These are phyloP conservation scores for Phytophthora lateralis DNA, from an alignment of 352 stramenopile species.

Conservation along the genomic window DNA sequence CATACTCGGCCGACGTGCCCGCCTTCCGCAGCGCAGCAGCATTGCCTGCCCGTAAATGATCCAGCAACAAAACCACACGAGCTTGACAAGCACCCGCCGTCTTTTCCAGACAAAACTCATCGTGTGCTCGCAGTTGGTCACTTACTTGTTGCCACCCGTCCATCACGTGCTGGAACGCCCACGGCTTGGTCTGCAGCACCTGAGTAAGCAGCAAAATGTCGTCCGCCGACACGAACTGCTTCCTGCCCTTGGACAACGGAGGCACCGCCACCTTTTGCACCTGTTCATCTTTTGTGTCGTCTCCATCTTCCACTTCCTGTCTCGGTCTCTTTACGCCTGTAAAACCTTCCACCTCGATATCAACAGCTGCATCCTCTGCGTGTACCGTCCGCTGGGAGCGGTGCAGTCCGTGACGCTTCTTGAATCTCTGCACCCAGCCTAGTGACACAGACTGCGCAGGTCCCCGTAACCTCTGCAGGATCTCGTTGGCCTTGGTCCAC, in stretches of 20 bases:
- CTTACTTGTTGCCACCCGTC: slow-evolving; percentile 44
- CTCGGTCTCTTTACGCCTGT: not conserved
- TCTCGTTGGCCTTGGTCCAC: slow-evolving; percentile 47
- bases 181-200: slow-evolving; percentile 36
- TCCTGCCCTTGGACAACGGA: slow-evolving; percentile 7
- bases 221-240: slow-evolving; percentile 46
- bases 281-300: no score
- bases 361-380: not conserved
- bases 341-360: not conserved
- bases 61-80: slow-evolving; percentile 31
- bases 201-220: slow-evolving; percentile 43
- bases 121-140: slow-evolving; percentile 17
- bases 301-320: not conserved
- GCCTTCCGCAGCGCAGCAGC: slow-evolving; percentile 36
- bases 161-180: slow-evolving; percentile 34
- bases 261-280: not conserved
- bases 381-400: slow-evolving; percentile 22
- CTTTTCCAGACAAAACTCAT: slow-evolving; percentile 36
- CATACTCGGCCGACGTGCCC: slow-evolving; percentile 33
- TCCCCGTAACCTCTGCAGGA: slow-evolving; percentile 28
- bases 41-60: slow-evolving; percentile 39
- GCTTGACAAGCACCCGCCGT: slow-evolving; percentile 44
- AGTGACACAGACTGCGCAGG: slow-evolving; percentile 31
- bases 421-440: slow-evolving; percentile 45
- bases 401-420: slow-evolving; percentile 44